Percentiles rank a stretch among this genome's conserved stretches.
phyloP scores from a whole-genome alignment of 2,329 filamentous ascomycete genomes.

The Bipolaris cookei region DNA sequence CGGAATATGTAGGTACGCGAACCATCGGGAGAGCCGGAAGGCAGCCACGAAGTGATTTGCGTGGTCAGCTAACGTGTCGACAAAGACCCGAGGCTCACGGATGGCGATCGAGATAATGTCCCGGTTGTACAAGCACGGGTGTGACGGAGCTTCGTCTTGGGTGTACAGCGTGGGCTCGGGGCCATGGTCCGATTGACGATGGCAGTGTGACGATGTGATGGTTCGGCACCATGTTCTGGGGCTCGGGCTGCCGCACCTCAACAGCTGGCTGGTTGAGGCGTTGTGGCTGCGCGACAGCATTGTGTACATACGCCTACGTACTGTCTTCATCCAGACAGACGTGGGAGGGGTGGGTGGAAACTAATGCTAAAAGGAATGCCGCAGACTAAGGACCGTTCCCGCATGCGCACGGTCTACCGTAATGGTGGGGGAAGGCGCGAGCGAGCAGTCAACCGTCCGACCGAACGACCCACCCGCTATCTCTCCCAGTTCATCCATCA shows the following conservation, averaged over 20 bases:
- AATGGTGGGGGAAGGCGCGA: constrained; percentile 23
- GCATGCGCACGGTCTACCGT: constrained; percentile 20
- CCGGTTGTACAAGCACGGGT: constrained; percentile 10
- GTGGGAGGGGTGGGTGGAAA: neutral
- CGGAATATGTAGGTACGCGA: neutral
- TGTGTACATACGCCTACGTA: too few species aligned
- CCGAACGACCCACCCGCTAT: constrained; percentile 11
- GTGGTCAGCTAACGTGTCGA: neutral
- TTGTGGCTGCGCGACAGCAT: neutral
- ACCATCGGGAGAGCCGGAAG: constrained; percentile 2
- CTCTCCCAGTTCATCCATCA: constrained; percentile 18
- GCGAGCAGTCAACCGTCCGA: constrained; percentile 8
- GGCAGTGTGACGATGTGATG: constrained; percentile 9
- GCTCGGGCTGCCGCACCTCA: neutral
- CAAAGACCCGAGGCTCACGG: neutral
- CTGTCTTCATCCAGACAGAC: too few species aligned
- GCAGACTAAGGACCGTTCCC: constrained; percentile 17
- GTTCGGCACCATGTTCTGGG: neutral
- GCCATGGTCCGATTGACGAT: neutral
- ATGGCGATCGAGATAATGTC: neutral
- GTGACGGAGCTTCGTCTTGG: constrained; percentile 4
- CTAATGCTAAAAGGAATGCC: constrained; percentile 5
- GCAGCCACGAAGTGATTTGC: neutral
- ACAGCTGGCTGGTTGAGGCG: neutral
- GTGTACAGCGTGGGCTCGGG: constrained; percentile 2